Evolutionary conservation across 2,329 filamentous ascomycete genomes (phyloP).

Genomic region (Apiospora koreana): DNA sequence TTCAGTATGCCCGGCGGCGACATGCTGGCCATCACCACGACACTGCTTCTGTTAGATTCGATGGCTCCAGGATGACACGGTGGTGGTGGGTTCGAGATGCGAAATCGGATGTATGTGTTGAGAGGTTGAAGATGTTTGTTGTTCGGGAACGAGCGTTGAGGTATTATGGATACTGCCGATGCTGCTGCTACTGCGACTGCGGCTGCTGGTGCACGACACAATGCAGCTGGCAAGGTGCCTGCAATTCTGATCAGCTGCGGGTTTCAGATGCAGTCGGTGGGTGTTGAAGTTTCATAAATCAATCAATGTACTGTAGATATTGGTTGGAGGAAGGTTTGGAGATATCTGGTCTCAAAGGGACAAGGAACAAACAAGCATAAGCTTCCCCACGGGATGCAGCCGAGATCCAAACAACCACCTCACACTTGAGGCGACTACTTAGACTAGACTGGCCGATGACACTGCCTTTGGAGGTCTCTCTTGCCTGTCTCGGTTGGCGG

Average conservation of each 20-base stretch:
- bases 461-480: neutral
- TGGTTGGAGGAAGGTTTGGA: neutral
- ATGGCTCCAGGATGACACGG: neutral
- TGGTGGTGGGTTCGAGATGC: neutral
- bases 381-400: slow-evolving; percentile 3
- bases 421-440: neutral
- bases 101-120: neutral
- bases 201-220: neutral
- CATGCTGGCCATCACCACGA: slow-evolving; percentile 2
- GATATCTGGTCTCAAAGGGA: neutral
- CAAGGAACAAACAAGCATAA: neutral
- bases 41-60: neutral
- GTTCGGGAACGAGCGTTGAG: neutral
- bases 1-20: slow-evolving; percentile 2
- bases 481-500: neutral
- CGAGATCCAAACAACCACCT: slow-evolving; percentile 8
- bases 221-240: slow-evolving; percentile 5
- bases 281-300: neutral
- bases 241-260: neutral
- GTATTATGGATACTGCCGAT: neutral
- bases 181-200: neutral
- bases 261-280: neutral
- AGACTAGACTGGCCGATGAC: neutral
- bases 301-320: neutral
- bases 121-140: neutral